Conservation (phyloP, 2,329 filamentous ascomycete genomes). For the Pyricularia sp. region DNA sequence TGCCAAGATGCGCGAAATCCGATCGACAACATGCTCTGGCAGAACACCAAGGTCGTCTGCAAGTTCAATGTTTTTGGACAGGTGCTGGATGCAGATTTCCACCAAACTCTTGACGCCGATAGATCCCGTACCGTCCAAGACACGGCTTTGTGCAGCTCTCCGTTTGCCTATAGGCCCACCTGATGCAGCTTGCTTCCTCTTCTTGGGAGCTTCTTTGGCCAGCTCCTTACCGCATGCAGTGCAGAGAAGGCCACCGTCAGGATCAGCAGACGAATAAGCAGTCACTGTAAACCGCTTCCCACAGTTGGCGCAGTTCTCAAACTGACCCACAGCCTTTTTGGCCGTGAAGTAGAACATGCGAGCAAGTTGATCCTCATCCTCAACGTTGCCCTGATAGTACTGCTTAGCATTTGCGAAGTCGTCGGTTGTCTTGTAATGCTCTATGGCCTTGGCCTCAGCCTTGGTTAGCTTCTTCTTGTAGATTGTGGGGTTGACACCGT, state of each 20-base stretch:
- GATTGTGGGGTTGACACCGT: slow-evolving; percentile 13
- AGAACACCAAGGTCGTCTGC: slow-evolving; percentile 55
- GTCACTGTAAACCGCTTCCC: slow-evolving; percentile 88
- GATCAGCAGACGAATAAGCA: slow-evolving; percentile 72
- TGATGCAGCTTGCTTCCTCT: slow-evolving; percentile 41
- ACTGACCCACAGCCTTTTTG: slow-evolving; percentile 59
- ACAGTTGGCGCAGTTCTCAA: slow-evolving; percentile 81
- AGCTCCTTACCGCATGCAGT: slow-evolving; percentile 69
- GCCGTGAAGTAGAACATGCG: slow-evolving; percentile 36
- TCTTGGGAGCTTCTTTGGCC: slow-evolving; percentile 53
- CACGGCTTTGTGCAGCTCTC: slow-evolving; percentile 71
- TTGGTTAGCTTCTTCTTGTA: slow-evolving; percentile 37
- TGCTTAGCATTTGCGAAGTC: slow-evolving; percentile 42
- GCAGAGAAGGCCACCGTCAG: slow-evolving; percentile 80
- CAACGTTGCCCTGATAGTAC: slow-evolving; percentile 23
- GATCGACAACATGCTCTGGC: slow-evolving; percentile 45
- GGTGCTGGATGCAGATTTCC: slow-evolving; percentile 51
- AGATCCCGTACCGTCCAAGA: slow-evolving; percentile 64
- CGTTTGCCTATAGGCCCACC: slow-evolving; percentile 48
- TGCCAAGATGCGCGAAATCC: slow-evolving; percentile 48
- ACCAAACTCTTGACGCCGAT: slow-evolving; percentile 61
- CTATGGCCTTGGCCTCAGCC: slow-evolving; percentile 42
- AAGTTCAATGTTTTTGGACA: slow-evolving; percentile 53
- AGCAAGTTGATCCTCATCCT: slow-evolving; percentile 42
- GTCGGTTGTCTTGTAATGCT: slow-evolving; percentile 37